Base-by-base conservation (phyloP, 495 filamentous ascomycete genomes). In the Chaetomium cochliodes region DNA sequence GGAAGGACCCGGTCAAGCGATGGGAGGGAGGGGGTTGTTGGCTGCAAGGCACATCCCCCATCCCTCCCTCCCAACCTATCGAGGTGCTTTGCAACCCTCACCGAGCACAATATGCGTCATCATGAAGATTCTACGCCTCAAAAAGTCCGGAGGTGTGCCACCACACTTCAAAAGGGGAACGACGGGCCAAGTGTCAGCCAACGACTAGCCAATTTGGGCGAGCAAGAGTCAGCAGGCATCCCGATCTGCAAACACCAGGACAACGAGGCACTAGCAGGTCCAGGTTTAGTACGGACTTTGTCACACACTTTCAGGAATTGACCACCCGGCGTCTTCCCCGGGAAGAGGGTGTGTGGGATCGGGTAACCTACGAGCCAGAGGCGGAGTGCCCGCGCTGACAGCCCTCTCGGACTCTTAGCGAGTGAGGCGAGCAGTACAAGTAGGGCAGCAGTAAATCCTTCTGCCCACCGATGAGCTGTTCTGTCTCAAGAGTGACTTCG, bases 341-440 rank as follows among this genome's bases (percentile, higher is more conserved):
- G 18, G 5, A 44, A 25, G 8, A 52, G 50, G 50, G 50, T 52
- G 50, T 22, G 50, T 30, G 28, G 15, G 2, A 11, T 37, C 53
- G 30, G 28, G 30, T 15, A 55, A 55, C 37, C 33, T 37, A 37
- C n/a, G 22, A 16, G 54, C 5, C 13, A 57, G 28, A 57, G n/a
- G 33, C 30, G 25, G 15, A 2, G 9, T 22, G n/a, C 33, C 20
- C 15, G 37, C 2, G 54, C 54, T 42, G 37, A 26, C 54, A 13
- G 16, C 54, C 37, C 6, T 26, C 12, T 42, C 54, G 20, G 33
- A 57, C 20, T 59, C 16, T 13, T 8, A 16, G 4, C 28, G 56
- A 46, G 41, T 13, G 56, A 58, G 8, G 41, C 37, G 3, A 28
- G 56, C 9, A 42, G 33, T 57, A 41, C 54, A 57, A 41, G 54